Evolutionary conservation across 208 protist species (phyloP), one percentile per base, ranked within the genome.

Genomic region (Trichomonas tenax): DNA sequence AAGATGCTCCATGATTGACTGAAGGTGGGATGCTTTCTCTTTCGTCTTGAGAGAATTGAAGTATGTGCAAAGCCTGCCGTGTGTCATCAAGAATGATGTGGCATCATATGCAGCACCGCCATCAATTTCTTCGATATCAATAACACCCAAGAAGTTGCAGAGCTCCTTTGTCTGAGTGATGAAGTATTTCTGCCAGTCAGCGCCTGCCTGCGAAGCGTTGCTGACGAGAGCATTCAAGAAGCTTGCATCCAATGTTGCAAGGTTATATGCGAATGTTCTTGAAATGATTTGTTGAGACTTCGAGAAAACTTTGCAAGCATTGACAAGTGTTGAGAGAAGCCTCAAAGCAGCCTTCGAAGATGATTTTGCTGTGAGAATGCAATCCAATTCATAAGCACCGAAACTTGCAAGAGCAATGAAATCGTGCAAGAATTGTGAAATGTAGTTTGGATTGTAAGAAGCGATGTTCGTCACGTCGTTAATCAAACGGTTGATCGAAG

Each of bases 91-190:
- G 26, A 93, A 51, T 38, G 86, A 41, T 26, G 86, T 93, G 14
- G 31, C 36, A 38, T 93, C 86, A 38, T 93, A 93, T 34, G 9
- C 0, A 38, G 44, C 10, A 3, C 86, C 86, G 15, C 51, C 51
- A 93, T 93, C 86, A 51, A 58, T 48, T n/a, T 48, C 23, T 38
- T 93, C 86, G 31, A 93, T 40, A 93, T 93, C 86, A 38, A 93
- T n/a, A 0, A 23, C 8, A 58, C 0, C 14, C 10, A 93, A 17
- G 45, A 9, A 6, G 8, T 51, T 23, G 17, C 40, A 51, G 4
- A 93, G 15, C 41, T 51, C 44, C 10, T 6, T 48, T 0, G 46
- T 3, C 34, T 51, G 15, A 17, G 26, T 17, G 31, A 93, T 51
- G 11, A 93, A 14, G 4, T 93, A 34, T 26, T 51, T 93, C n/a